Conservation (phyloP, 805 yeast genomes). For the Phaffomyces opuntiae region DNA sequence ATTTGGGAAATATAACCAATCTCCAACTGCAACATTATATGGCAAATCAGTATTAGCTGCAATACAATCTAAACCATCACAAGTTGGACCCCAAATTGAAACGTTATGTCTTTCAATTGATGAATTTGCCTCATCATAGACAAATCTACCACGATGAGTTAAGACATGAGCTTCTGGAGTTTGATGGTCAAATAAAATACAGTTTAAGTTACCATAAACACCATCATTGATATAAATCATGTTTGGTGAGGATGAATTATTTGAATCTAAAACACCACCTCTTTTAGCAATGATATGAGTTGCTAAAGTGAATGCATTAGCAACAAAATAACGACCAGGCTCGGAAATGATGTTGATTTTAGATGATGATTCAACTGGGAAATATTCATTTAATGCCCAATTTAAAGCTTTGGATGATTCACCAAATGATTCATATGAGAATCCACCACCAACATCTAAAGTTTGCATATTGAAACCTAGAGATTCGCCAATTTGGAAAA, state of each 20-base stretch:
- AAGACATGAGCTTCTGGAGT: conserved; percentile 64
- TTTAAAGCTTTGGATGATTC: conserved; percentile 53
- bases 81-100: conserved; percentile 97
- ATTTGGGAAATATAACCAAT: conserved; percentile 81
- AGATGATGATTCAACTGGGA: conserved; percentile 36
- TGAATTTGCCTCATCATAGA: conserved; percentile 25
- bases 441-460: conserved; percentile 94
- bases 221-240: conserved; percentile 93
- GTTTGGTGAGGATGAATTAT: conserved; percentile 28
- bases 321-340: conserved; percentile 88
- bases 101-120: conserved; percentile 28
- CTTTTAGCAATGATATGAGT: conserved; percentile 84
- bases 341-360: conserved; percentile 69
- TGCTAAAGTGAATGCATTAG: conserved; percentile 80
- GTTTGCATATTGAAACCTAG: conserved; percentile 43
- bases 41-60: conserved; percentile 45
- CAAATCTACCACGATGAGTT: conserved; percentile 42
- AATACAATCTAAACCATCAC: conserved; percentile 92
- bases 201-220: conserved; percentile 91
- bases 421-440: conserved; percentile 55
- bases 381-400: conserved; percentile 46
- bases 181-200: conserved; percentile 90
- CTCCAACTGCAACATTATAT: conserved; percentile 68
- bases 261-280: conserved; percentile 27
- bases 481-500: conserved; percentile 53